These are phyloP conservation scores for Ceratocystis colombiana DNA, from an alignment of 2,329 filamentous ascomycete species.

Conservation along the genomic window DNA sequence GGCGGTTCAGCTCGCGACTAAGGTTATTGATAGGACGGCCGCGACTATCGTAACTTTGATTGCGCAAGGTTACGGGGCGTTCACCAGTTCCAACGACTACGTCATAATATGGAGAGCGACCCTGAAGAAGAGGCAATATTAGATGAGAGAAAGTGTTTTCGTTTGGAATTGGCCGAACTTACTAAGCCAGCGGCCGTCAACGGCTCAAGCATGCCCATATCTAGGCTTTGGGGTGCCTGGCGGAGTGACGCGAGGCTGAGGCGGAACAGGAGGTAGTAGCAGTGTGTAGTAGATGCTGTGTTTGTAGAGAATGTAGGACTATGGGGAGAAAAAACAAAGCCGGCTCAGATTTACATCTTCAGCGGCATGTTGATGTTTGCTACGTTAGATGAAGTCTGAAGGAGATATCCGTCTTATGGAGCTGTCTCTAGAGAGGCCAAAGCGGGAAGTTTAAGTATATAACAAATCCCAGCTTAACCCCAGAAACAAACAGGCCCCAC, in stretches of 20 bases:
- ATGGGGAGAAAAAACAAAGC: neutral
- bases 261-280: neutral
- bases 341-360: slow-evolving; percentile 7
- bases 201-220: slow-evolving; percentile 47
- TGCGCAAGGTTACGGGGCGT: slow-evolving; percentile 34
- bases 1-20: slow-evolving; percentile 46
- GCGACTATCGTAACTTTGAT: slow-evolving; percentile 45
- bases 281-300: too few species aligned
- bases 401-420: too few species aligned
- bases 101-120: slow-evolving; percentile 51
- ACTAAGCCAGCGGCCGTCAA: slow-evolving; percentile 49
- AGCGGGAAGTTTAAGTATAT: too few species aligned
- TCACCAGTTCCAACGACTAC: slow-evolving; percentile 43
- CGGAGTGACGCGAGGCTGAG: neutral
- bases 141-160: neutral
- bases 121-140: slow-evolving; percentile 34
- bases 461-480: neutral
- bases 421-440: too few species aligned
- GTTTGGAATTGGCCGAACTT: slow-evolving; percentile 27
- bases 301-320: neutral
- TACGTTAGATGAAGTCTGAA: neutral
- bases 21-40: slow-evolving; percentile 47
- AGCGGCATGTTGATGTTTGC: neutral
- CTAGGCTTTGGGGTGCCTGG: slow-evolving; percentile 23
- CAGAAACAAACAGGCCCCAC: neutral